Conservation (phyloP, 2,329 filamentous ascomycete species). For the Botrytis paeoniae region DNA sequence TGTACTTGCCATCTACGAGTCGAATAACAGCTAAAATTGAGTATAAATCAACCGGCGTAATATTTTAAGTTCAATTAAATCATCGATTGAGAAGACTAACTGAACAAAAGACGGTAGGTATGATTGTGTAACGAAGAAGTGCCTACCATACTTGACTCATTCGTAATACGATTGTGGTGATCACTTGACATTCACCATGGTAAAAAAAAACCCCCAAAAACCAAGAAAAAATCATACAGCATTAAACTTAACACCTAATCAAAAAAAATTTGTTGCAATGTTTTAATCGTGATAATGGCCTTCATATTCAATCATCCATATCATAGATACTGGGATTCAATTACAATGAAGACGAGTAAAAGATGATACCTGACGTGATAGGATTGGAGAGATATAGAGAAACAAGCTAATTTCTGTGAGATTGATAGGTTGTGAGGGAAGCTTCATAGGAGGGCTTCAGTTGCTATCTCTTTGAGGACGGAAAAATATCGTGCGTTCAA, state of each 20-base stretch:
- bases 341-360: neutral
- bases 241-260: neutral
- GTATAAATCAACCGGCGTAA: too few relatives aligned
- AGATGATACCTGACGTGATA: neutral
- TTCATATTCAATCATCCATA: neutral
- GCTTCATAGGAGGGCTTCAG: neutral
- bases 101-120: too few relatives aligned
- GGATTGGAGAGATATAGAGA: neutral
- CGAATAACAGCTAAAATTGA: too few relatives aligned
- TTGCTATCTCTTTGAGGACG: neutral
- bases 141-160: too few relatives aligned
- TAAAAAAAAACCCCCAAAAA: neutral
- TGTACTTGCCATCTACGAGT: too few relatives aligned
- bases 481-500: neutral
- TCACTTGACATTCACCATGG: neutral
- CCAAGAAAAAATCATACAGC: neutral
- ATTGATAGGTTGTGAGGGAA: neutral
- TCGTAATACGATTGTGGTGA: too few relatives aligned
- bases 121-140: too few relatives aligned
- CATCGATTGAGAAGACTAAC: too few relatives aligned
- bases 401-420: neutral
- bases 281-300: neutral
- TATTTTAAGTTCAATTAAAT: too few relatives aligned
- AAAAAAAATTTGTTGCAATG: neutral
- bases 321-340: neutral